These are phyloP conservation scores for Globisporangium sylvaticum DNA, from an alignment of 352 stramenopile species.

Conservation along the genomic window DNA sequence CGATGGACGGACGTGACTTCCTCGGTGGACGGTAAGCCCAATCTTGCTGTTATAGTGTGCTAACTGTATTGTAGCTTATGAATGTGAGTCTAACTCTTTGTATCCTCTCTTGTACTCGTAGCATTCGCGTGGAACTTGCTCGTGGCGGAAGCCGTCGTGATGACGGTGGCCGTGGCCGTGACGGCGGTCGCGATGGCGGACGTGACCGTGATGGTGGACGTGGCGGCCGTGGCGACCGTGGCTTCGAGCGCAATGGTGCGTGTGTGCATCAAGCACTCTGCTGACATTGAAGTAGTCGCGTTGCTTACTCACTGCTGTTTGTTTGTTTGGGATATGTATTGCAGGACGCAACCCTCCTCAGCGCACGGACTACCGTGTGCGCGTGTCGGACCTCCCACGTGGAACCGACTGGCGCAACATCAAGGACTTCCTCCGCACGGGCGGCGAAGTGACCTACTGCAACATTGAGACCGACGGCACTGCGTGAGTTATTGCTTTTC, in stretches of 20 bases:
- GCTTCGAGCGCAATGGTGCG: constrained; percentile 53
- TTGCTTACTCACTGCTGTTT: not conserved
- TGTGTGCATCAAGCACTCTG: not conserved
- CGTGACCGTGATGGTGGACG: constrained; percentile 26
- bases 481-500: constrained; percentile 43
- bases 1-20: constrained; percentile 84
- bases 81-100: not conserved
- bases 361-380: constrained; percentile 73
- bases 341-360: constrained; percentile 63
- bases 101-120: constrained; percentile 16
- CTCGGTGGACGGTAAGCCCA: constrained; percentile 67
- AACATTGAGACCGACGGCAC: constrained; percentile 80
- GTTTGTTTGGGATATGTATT: constrained; percentile 1
- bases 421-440: constrained; percentile 83
- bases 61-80: not conserved
- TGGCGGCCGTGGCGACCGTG: constrained; percentile 37
- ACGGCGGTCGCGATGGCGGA: constrained; percentile 32
- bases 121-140: constrained; percentile 79
- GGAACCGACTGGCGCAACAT: constrained; percentile 84
- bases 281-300: not conserved
- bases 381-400: constrained; percentile 72
- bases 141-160: constrained; percentile 66
- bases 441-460: constrained; percentile 83
- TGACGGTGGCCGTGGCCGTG: constrained; percentile 38
- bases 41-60: not conserved